Percentiles rank a stretch among this genome's conserved stretches.
phyloP scores from a whole-genome alignment of 176 grass and related monocot species.

The Themeda triandra region DNA sequence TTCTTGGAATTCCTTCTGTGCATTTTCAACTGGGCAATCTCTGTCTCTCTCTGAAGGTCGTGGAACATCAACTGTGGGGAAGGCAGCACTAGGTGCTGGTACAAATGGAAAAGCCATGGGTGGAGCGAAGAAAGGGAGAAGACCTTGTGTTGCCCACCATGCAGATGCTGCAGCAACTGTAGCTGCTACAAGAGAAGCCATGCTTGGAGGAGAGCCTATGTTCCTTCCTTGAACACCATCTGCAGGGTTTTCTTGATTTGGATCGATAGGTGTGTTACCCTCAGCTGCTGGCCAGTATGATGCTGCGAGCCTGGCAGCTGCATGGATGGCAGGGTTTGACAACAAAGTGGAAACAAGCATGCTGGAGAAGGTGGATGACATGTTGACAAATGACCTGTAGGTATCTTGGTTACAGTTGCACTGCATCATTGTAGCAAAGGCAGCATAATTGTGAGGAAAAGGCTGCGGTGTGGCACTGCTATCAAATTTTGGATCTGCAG shows the following conservation, averaged over 20 bases:
- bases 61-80: conserved; percentile 27
- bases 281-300: conserved; percentile 74
- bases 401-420: conserved; percentile 64
- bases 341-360: conserved; percentile 78
- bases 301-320: conserved; percentile 72
- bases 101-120: conserved; percentile 54
- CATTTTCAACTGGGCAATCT: conserved; percentile 27
- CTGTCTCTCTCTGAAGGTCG: conserved; percentile 34
- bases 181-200: conserved; percentile 68
- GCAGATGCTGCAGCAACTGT: conserved; percentile 90
- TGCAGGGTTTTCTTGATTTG: conserved; percentile 45
- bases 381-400: conserved; percentile 58
- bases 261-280: conserved; percentile 22
- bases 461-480: conserved; percentile 23
- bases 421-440: conserved; percentile 47
- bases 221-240: conserved; percentile 44
- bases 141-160: conserved; percentile 94
- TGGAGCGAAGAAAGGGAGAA: conserved; percentile 72
- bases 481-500: conserved; percentile 33
- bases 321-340: conserved; percentile 80
- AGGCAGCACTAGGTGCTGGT: conserved; percentile 30
- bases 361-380: conserved; percentile 75
- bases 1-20: conserved; percentile 39
- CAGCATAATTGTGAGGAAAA: conserved; percentile 48
- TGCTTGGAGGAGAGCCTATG: conserved; percentile 45